Percentiles rank a stretch among this genome's conserved stretches.
phyloP scores from a whole-genome alignment of 2,329 filamentous ascomycete species.

The Pseudonectria foliicola region DNA sequence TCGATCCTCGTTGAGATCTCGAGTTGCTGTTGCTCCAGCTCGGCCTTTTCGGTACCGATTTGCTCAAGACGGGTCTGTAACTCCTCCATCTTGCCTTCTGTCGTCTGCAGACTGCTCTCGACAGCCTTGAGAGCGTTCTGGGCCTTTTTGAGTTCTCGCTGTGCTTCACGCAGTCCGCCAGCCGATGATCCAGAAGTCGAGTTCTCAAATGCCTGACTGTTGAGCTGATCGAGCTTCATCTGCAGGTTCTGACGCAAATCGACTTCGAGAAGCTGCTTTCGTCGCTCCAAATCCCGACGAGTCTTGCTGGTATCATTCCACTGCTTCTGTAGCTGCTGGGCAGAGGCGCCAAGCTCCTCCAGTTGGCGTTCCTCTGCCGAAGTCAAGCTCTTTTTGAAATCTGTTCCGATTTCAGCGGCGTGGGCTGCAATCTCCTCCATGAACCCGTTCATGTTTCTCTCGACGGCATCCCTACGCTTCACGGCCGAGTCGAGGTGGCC shows the following conservation, averaged over 20 bases:
- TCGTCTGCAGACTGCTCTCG: conserved; percentile 62
- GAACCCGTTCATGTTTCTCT: conserved; percentile 67
- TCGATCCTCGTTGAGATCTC: conserved; percentile 73
- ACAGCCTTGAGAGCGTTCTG: conserved; percentile 61
- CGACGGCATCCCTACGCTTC: conserved; percentile 58
- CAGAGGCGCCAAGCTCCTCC: conserved; percentile 58
- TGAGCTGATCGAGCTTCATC: conserved; percentile 80
- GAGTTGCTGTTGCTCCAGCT: conserved; percentile 65
- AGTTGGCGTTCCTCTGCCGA: conserved; percentile 76
- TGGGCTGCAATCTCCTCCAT: conserved; percentile 69
- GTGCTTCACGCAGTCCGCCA: conserved; percentile 66
- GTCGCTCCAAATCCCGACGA: conserved; percentile 69
- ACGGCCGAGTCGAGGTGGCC: conserved; percentile 66
- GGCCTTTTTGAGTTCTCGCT: conserved; percentile 74
- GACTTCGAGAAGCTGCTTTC: conserved; percentile 77
- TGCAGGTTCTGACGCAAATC: conserved; percentile 85
- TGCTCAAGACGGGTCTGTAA: conserved; percentile 44
- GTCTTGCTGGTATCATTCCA: conserved; percentile 67
- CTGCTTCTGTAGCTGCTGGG: conserved; percentile 69
- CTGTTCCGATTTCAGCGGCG: conserved; percentile 71
- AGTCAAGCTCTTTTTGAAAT: conserved; percentile 88
- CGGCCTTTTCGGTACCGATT: conserved; percentile 47
- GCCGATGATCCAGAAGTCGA: conserved; percentile 51
- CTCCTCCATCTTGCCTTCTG: conserved; percentile 62
- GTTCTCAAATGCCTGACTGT: conserved; percentile 65